These are phyloP conservation scores for Grosmannia huntii DNA, from an alignment of 2,329 filamentous ascomycete species.

Conservation along the genomic window DNA sequence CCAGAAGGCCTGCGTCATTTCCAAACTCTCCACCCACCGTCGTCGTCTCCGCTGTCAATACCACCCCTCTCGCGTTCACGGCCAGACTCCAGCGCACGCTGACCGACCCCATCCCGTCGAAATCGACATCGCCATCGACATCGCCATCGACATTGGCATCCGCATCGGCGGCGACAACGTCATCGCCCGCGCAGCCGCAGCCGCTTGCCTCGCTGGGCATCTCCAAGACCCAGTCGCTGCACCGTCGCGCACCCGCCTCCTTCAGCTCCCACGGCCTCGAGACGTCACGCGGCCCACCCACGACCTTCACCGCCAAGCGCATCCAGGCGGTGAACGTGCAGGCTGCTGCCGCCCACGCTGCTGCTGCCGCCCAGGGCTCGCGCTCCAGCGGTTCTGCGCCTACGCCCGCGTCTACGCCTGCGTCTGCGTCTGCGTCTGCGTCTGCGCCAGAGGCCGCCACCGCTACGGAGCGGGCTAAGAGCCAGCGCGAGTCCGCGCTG, in stretches of 20 bases:
- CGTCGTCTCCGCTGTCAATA: constrained; percentile 10
- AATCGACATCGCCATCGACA: not conserved
- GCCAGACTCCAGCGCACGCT: constrained; percentile 15
- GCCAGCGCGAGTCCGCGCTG: not conserved
- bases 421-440: not conserved
- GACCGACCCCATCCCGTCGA: constrained; percentile 15
- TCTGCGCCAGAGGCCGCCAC: not conserved
- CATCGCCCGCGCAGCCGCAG: not conserved
- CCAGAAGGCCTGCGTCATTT: constrained; percentile 25
- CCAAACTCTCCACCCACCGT: constrained; percentile 19
- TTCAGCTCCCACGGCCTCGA: constrained; percentile 23
- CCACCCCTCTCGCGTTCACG: constrained; percentile 6
- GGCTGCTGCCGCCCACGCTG: constrained; percentile 11
- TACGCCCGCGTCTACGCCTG: not conserved
- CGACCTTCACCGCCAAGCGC: constrained; percentile 21
- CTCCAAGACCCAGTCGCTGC: constrained; percentile 18
- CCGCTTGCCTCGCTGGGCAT: not conserved
- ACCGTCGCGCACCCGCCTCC: constrained; percentile 26
- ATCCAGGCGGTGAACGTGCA: constrained; percentile 16
- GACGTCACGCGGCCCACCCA: constrained; percentile 17
- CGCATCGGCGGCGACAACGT: not conserved
- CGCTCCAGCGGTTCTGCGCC: not conserved
- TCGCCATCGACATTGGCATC: too few species aligned
- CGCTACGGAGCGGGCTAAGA: not conserved
- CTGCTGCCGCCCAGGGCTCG: not conserved